phyloP scores from a whole-genome alignment of 306 rosid species.

The Glycyrrhiza uralensis region DNA sequence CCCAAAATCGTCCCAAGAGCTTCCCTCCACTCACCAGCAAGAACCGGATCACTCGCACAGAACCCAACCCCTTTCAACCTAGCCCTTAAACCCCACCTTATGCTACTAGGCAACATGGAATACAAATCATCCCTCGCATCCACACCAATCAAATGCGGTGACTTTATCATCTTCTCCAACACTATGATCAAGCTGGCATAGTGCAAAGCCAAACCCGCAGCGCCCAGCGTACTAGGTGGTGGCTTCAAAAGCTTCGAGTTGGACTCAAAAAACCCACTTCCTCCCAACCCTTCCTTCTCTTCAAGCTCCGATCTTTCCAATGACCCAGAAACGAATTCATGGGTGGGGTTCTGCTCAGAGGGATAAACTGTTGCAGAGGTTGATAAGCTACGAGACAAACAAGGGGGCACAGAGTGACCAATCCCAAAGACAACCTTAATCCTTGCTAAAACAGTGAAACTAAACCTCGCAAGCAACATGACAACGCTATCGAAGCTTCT shows the following conservation, averaged over 20 bases:
- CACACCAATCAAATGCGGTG: slow-evolving; percentile 77
- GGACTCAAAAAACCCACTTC: slow-evolving; percentile 57
- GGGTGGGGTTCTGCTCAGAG: slow-evolving; percentile 48
- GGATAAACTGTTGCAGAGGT: slow-evolving; percentile 80
- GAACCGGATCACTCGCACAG: slow-evolving; percentile 68
- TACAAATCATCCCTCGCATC: slow-evolving; percentile 92
- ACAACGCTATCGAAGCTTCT: slow-evolving; percentile 64
- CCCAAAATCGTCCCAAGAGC: slow-evolving; percentile 77
- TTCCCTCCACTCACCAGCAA: slow-evolving; percentile 86
- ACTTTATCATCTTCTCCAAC: slow-evolving; percentile 93
- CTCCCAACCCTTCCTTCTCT: not conserved
- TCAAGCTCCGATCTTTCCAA: slow-evolving; percentile 24
- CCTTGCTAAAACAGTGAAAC: slow-evolving; percentile 69
- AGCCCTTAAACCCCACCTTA: slow-evolving; percentile 48
- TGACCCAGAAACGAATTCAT: slow-evolving; percentile 48
- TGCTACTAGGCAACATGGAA: slow-evolving; percentile 64
- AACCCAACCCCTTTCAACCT: slow-evolving; percentile 79
- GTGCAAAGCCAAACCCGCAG: slow-evolving; percentile 72
- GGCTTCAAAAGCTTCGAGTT: slow-evolving; percentile 59
- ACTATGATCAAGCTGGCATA: slow-evolving; percentile 79
- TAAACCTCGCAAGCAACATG: slow-evolving; percentile 54
- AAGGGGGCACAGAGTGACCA: slow-evolving; percentile 38
- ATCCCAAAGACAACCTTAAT: slow-evolving; percentile 75
- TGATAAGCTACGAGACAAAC: slow-evolving; percentile 64
- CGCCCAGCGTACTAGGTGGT: slow-evolving; percentile 58